Base-by-base conservation (phyloP, 2,329 filamentous ascomycete genomes). In the Aureobasidium sp. region DNA sequence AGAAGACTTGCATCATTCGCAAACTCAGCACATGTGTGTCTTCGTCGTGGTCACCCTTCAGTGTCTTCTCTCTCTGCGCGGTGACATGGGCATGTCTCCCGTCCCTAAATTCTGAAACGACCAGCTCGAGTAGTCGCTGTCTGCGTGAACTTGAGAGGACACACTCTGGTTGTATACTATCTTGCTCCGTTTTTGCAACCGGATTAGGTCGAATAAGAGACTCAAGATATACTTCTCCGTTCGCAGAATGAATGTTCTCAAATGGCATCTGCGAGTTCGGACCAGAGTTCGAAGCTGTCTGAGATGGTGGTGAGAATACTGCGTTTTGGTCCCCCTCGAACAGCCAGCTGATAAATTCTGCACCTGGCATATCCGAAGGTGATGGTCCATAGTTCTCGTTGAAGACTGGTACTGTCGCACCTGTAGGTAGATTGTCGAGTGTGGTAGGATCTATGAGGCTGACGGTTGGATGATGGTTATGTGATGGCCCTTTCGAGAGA, bases 1-100 rank as follows among this genome's bases (percentile, higher is more conserved):
- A 92, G 71, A 97, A 97, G 3, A 87, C 88, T 75, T 97, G 91
- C 89, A 97, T 95, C 90, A 96, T 97, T 69, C 88, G 86, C 69
- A 92, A 81, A 73, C 93, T 96, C 65, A 97, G 78, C 5, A 85
- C 81, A 68, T 87, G 85, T 32, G 75, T 74, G 48, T 82, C 78
- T 52, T 80, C 78, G 61, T 86, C 84, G 59, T 88, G 84, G 69
- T 96, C 86, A 15, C 92, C 93, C 32, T 91, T 86, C 62, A 96
- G 17, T 27, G 41, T 37, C 39, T 43, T 53, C 26, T 47, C 36
- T 20, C 62, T 37, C 9, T 53, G 62, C 5, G 29, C 26, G 24
- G 60, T 50, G 3, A 62, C 60, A 15, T 62, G 32, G 5, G 24
- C 26, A 34, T 62, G 60, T 34, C 60, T 48, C 4, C 50, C 12